Percentiles rank a stretch among this genome's conserved stretches.
Evolutionary conservation across 306 rosid genomes (phyloP).

Genomic region (Inga oerstediana): DNA sequence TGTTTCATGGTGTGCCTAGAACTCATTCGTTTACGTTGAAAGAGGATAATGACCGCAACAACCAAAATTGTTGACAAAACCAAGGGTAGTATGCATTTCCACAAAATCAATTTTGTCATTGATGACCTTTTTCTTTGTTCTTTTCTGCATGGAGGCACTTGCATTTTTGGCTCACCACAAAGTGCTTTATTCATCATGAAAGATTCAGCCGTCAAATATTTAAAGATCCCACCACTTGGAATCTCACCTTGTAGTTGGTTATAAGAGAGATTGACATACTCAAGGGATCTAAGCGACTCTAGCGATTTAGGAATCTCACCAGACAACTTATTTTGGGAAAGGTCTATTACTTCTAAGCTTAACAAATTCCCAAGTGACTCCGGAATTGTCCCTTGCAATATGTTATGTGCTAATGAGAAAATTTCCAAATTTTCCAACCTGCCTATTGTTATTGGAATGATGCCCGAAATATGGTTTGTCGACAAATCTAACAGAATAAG

Average conservation of each 20-base stretch:
- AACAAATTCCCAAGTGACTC: neutral
- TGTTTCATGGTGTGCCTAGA: neutral
- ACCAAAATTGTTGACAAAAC: neutral
- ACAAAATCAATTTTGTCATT: neutral
- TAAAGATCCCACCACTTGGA: neutral
- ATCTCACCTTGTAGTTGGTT: neutral
- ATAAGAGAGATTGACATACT: neutral
- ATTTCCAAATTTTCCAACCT: neutral
- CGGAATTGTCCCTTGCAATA: neutral
- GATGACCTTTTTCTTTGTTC: neutral
- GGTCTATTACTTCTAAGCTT: neutral
- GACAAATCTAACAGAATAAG: slow-evolving; percentile 5
- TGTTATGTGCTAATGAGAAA: neutral
- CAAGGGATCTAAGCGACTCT: neutral
- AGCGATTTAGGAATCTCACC: neutral
- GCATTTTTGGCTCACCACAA: neutral
- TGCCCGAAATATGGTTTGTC: slow-evolving; percentile 3
- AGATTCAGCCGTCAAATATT: neutral
- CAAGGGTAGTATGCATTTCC: neutral
- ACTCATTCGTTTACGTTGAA: neutral
- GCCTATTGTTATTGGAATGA: slow-evolving; percentile 4
- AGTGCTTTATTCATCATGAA: neutral
- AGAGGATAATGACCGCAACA: neutral
- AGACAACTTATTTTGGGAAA: neutral
- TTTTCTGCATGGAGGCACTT: neutral